Conservation (phyloP, 805 yeast species). For the Saturnispora quitensis region DNA sequence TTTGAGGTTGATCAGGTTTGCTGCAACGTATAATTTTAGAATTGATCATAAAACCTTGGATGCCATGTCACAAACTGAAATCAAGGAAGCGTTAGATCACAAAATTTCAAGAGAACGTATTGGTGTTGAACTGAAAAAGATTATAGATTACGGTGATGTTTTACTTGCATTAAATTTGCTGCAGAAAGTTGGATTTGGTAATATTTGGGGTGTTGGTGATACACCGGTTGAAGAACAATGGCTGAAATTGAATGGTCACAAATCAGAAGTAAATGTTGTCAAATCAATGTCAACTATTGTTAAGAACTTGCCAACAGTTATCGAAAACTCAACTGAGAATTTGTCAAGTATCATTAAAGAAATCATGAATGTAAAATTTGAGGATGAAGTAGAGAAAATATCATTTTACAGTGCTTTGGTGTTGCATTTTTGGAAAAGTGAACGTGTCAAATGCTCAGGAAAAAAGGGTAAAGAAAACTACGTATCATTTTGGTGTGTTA, state of each 20-base stretch:
- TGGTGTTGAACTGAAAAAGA: conserved; percentile 77
- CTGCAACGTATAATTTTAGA: conserved; percentile 61
- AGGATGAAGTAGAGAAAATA: conserved; percentile 17
- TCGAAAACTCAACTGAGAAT: conserved; percentile 6
- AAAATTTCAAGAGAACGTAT: conserved; percentile 88
- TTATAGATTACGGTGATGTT: conserved; percentile 55
- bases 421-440: conserved; percentile 40
- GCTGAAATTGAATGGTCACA: conserved; percentile 10
- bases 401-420: conserved; percentile 41
- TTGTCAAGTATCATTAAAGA: conserved; percentile 13
- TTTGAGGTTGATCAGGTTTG: conserved; percentile 76
- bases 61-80: conserved; percentile 55
- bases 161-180: conserved; percentile 54
- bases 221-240: conserved; percentile 15
- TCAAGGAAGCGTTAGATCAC: conserved; percentile 48
- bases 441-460: conserved; percentile 22
- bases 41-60: conserved; percentile 49
- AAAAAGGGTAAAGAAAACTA: conserved; percentile 19
- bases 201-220: conserved; percentile 44
- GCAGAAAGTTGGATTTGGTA: conserved; percentile 43
- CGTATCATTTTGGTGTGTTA: conserved; percentile 44
- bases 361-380: background rate
- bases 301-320: conserved; percentile 10
- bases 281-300: conserved; percentile 17
- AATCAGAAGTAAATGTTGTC: conserved; percentile 11